A percentile compares a stretch with the other conserved stretches of the same genome.
These are phyloP conservation scores for Periconia sp. DNA, from an alignment of 2,329 filamentous ascomycete species.

Conservation along the genomic window DNA sequence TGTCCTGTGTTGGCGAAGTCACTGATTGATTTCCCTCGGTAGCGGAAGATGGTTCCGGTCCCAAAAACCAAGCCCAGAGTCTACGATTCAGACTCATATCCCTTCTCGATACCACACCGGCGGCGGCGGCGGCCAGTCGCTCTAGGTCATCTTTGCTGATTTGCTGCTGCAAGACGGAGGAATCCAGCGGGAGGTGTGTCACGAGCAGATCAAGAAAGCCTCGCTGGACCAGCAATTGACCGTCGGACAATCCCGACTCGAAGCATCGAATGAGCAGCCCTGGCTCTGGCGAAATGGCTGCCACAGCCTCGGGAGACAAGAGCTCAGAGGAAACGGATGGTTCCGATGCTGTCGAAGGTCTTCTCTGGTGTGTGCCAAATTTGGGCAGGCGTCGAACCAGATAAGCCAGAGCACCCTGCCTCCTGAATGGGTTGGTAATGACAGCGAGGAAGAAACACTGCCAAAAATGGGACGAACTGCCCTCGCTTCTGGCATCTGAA, in stretches of 20 bases:
- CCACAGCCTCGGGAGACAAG: constrained; percentile 57
- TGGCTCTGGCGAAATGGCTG: constrained; percentile 86
- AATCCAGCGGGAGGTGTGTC: constrained; percentile 83
- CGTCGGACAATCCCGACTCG: constrained; percentile 82
- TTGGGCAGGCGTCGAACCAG: constrained; percentile 77
- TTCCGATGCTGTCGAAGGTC: constrained; percentile 18
- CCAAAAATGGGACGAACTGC: constrained; percentile 90
- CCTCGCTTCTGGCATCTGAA: constrained; percentile 26
- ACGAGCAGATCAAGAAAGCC: constrained; percentile 93
- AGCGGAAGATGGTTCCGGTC: constrained; percentile 62
- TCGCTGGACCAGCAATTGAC: constrained; percentile 87
- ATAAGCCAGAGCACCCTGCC: constrained; percentile 86
- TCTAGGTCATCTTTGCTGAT: constrained; percentile 78
- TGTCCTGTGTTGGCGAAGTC: constrained; percentile 49
- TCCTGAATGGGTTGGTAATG: constrained; percentile 83
- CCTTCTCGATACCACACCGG: constrained; percentile 82
- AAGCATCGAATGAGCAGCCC: constrained; percentile 90
- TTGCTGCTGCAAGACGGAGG: constrained; percentile 73
- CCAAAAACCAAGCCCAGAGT: constrained; percentile 94
- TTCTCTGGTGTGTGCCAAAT: constrained; percentile 50
- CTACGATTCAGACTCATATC: constrained; percentile 97
- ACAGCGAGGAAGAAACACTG: constrained; percentile 94
- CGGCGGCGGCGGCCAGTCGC: constrained; percentile 77
- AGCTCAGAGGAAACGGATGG: constrained; percentile 5
- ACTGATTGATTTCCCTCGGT: constrained; percentile 35